Conservation (phyloP, 805 yeast genomes). For the Metschnikowia noctiluminum region DNA sequence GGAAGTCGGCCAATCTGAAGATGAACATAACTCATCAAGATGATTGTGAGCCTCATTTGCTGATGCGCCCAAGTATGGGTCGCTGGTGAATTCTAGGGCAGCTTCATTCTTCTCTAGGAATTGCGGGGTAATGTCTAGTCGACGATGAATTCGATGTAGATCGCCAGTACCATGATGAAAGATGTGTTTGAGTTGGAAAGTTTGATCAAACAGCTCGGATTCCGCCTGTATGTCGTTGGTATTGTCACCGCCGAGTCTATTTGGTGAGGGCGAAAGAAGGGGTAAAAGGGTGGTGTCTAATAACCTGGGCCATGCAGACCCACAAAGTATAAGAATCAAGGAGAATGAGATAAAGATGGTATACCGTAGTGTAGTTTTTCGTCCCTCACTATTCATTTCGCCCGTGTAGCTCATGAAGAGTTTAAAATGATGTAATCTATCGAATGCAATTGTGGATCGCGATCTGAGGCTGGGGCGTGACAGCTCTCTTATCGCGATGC, state of each 20-base stretch:
- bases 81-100: background rate
- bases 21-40: constrained; percentile 9
- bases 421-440: background rate
- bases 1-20: constrained; percentile 36
- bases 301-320: background rate
- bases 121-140: constrained; percentile 49
- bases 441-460: background rate
- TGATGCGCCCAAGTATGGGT: background rate
- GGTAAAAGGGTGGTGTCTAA: background rate
- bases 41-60: background rate
- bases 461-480: constrained; percentile 1
- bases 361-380: background rate
- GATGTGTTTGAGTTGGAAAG: constrained; percentile 48
- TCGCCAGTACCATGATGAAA: constrained; percentile 57
- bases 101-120: constrained; percentile 25
- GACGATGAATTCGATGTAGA: constrained; percentile 40
- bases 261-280: background rate
- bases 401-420: background rate
- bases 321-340: background rate
- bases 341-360: background rate
- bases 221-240: background rate
- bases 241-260: too few relatives aligned
- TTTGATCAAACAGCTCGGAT: constrained; percentile 1
- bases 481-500: constrained; percentile 4
- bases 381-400: background rate